A percentile compares a stretch with the other conserved stretches of the same genome.
Conservation (phyloP, 1,139 yeast species). For the Yamadazyma diospyri region DNA sequence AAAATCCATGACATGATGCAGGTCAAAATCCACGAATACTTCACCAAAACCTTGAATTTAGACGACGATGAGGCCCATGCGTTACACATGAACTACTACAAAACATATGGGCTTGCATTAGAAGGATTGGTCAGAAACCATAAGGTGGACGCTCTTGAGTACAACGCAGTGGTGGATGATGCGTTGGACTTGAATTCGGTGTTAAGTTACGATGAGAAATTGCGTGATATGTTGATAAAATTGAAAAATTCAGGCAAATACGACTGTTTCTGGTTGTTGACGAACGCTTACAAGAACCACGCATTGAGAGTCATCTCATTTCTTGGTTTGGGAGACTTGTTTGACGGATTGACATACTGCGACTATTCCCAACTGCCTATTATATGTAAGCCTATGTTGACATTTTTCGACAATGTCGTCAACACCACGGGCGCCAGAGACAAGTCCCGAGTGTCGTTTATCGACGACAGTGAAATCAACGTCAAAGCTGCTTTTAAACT, state of each 20-base stretch:
- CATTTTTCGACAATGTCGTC: conserved; percentile 52
- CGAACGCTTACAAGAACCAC: conserved; percentile 91
- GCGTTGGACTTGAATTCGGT: conserved; percentile 81
- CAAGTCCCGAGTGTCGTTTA: conserved; percentile 46
- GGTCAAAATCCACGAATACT: conserved; percentile 75
- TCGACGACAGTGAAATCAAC: conserved; percentile 79
- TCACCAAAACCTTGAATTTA: conserved; percentile 59
- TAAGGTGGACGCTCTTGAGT: conserved; percentile 82
- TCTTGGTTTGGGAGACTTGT: conserved; percentile 82
- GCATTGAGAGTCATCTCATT: conserved; percentile 73
- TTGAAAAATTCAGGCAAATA: conserved; percentile 36
- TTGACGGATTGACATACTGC: conserved; percentile 92
- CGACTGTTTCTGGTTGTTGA: conserved; percentile 72
- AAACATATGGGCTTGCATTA: conserved; percentile 85
- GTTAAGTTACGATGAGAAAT: conserved; percentile 53
- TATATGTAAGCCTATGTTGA: conserved; percentile 81
- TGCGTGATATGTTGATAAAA: conserved; percentile 49
- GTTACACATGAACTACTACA: conserved; percentile 73
- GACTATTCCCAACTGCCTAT: conserved; percentile 70
- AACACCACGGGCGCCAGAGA: conserved; percentile 53
- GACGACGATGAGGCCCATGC: conserved; percentile 72
- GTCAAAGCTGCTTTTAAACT: conserved; percentile 51
- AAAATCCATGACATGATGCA: conserved; percentile 87
- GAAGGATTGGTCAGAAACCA: conserved; percentile 82
- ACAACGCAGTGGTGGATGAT: conserved; percentile 86